Evolutionary conservation across 2,329 filamentous ascomycete species (phyloP).

Genomic region (Trichoderma sp.): DNA sequence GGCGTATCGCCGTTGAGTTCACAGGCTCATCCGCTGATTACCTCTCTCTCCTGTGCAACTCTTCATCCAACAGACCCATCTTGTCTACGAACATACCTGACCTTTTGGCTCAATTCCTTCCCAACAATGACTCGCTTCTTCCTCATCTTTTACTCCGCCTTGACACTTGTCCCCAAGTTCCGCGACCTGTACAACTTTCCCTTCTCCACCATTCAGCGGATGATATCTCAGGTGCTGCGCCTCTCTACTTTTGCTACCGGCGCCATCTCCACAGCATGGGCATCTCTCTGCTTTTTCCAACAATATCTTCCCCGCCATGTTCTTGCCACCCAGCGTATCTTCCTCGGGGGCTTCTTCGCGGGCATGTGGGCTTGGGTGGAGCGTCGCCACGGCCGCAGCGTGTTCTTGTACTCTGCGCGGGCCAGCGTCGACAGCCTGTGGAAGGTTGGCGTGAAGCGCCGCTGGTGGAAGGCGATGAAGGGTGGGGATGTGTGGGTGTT

Average conservation of each 20-base stretch:
- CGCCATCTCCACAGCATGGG: constrained; percentile 86
- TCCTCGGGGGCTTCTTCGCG: constrained; percentile 82
- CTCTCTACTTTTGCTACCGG: constrained; percentile 76
- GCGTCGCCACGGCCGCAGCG: constrained; percentile 62
- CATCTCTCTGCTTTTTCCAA: constrained; percentile 87
- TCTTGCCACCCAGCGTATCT: constrained; percentile 83
- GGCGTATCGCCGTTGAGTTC: constrained; percentile 77
- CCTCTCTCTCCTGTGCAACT: constrained; percentile 82
- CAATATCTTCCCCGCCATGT: constrained; percentile 72
- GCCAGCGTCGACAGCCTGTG: constrained; percentile 81
- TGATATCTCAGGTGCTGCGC: constrained; percentile 71
- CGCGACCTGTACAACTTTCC: constrained; percentile 71
- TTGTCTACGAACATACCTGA: constrained; percentile 83
- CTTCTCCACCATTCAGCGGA: constrained; percentile 64
- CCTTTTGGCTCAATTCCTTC: constrained; percentile 84
- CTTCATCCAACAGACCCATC: constrained; percentile 88
- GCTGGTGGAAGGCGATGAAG: constrained; percentile 82
- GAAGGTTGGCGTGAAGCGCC: constrained; percentile 90
- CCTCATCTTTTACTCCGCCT: constrained; percentile 71
- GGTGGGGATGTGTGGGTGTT: constrained; percentile 87
- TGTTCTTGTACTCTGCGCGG: constrained; percentile 79
- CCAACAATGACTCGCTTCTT: constrained; percentile 78
- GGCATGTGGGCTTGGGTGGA: constrained; percentile 85
- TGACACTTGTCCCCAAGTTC: constrained; percentile 69
- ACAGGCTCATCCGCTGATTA: constrained; percentile 84